Evolutionary conservation across 345 rosid genomes (phyloP).

Genomic region (Aethionema arabicum): DNA sequence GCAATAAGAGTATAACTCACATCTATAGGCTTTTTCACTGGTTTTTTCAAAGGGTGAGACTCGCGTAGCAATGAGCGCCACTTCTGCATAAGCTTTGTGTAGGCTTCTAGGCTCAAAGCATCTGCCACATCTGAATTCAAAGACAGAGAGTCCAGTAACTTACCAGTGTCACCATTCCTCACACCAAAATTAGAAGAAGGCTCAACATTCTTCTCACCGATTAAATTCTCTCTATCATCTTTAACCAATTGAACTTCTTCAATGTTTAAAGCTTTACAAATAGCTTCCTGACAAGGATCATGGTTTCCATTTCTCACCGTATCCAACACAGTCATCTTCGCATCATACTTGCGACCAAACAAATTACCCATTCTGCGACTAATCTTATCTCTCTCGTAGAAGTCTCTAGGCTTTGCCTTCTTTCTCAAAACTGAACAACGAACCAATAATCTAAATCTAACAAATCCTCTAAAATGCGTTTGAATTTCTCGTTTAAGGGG

Average conservation of each 20-base stretch:
- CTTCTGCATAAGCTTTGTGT: constrained; percentile 55
- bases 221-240: constrained; percentile 3
- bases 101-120: constrained; percentile 41
- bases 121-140: constrained; percentile 33
- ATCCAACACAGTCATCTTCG: constrained; percentile 39
- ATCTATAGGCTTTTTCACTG: constrained; percentile 39
- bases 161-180: constrained; percentile 36
- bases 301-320: constrained; percentile 42
- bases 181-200: constrained; percentile 33
- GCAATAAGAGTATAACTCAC: constrained; percentile 16
- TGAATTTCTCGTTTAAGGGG: constrained; percentile 49
- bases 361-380: constrained; percentile 44
- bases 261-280: constrained; percentile 43
- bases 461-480: constrained; percentile 55
- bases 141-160: constrained; percentile 40
- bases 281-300: constrained; percentile 33
- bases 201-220: neutral
- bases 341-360: constrained; percentile 31
- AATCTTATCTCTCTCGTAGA: constrained; percentile 23
- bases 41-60: constrained; percentile 39
- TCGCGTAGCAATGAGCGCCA: constrained; percentile 34
- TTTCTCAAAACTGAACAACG: constrained; percentile 20
- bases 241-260: neutral
- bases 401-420: constrained; percentile 23
- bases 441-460: constrained; percentile 41